A percentile compares a stretch with the other conserved stretches of the same genome.
phyloP scores from a whole-genome alignment of 176 grass and related monocot genomes.

The Rhynchospora breviuscula region DNA sequence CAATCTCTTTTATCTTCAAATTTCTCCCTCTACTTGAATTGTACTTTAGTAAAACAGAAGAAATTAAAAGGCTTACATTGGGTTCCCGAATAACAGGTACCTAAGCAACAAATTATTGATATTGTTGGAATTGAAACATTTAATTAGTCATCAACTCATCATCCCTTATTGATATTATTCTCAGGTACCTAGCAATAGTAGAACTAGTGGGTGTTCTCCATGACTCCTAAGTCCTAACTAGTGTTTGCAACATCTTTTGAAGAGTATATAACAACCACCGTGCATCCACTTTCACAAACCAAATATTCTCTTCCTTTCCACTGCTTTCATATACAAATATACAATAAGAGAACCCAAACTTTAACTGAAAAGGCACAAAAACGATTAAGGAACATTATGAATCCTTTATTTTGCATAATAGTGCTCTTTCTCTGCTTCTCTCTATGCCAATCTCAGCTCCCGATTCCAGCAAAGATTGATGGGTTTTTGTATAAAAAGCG shows the following conservation, averaged over 20 bases:
- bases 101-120: not conserved
- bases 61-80: not conserved
- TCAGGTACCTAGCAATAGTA: not conserved
- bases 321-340: not conserved
- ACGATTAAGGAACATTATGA: conserved; percentile 1
- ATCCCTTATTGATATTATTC: not conserved
- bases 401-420: not conserved
- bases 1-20: not conserved
- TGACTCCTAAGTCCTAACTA: not conserved
- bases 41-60: not conserved
- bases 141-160: not conserved
- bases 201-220: not conserved
- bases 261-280: not conserved
- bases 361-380: too few relatives aligned
- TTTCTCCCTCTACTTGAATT: not conserved
- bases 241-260: not conserved
- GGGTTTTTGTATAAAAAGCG: conserved; percentile 60
- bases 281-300: not conserved
- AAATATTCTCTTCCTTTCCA: not conserved
- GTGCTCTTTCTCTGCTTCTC: not conserved
- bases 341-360: not conserved
- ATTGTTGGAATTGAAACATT: not conserved
- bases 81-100: not conserved
- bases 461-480: conserved; percentile 58
- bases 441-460: conserved; percentile 42